phyloP scores from a whole-genome alignment of 1,284 basidiomycete species.

The Pterulicium gracile region DNA sequence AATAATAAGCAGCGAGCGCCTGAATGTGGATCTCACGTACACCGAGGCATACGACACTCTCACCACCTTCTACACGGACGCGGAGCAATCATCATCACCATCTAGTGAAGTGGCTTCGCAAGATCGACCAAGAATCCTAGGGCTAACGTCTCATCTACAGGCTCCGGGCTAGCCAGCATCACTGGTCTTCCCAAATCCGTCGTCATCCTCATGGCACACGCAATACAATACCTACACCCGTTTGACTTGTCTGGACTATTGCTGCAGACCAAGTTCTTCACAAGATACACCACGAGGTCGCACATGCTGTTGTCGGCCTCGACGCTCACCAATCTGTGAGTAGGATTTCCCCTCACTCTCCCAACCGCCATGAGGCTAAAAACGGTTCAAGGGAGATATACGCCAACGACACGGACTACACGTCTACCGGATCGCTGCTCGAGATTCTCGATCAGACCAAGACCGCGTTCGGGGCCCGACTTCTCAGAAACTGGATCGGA shows the following conservation, averaged over 20 bases:
- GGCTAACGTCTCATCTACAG: slow-evolving; percentile 19
- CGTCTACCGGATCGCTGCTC: slow-evolving; percentile 64
- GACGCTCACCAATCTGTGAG: slow-evolving; percentile 69
- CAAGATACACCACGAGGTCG: slow-evolving; percentile 64
- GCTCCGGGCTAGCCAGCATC: slow-evolving; percentile 49
- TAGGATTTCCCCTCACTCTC: slow-evolving; percentile 17
- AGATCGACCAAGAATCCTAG: slow-evolving; percentile 1
- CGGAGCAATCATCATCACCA: too few species aligned
- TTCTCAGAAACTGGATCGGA: slow-evolving; percentile 82
- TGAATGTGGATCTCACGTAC: slow-evolving; percentile 47
- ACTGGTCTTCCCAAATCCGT: slow-evolving; percentile 66
- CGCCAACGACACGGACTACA: slow-evolving; percentile 77
- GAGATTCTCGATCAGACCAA: slow-evolving; percentile 82
- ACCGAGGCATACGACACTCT: slow-evolving; percentile 67
- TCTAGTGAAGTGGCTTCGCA: too few species aligned
- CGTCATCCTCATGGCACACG: slow-evolving; percentile 67
- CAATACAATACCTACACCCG: slow-evolving; percentile 65
- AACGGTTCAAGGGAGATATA: slow-evolving; percentile 58
- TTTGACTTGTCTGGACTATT: slow-evolving; percentile 75
- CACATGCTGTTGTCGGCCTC: slow-evolving; percentile 89
- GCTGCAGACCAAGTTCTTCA: slow-evolving; percentile 67
- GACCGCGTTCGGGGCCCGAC: slow-evolving; percentile 81
- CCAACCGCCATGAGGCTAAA: slow-evolving; percentile 5
- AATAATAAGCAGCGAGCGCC: slow-evolving; percentile 44
- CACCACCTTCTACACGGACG: slow-evolving; percentile 62